A percentile compares a stretch with the other conserved stretches of the same genome.
Evolutionary conservation across 2,329 filamentous ascomycete species (phyloP).

Genomic region (Pseudocercospora musae): DNA sequence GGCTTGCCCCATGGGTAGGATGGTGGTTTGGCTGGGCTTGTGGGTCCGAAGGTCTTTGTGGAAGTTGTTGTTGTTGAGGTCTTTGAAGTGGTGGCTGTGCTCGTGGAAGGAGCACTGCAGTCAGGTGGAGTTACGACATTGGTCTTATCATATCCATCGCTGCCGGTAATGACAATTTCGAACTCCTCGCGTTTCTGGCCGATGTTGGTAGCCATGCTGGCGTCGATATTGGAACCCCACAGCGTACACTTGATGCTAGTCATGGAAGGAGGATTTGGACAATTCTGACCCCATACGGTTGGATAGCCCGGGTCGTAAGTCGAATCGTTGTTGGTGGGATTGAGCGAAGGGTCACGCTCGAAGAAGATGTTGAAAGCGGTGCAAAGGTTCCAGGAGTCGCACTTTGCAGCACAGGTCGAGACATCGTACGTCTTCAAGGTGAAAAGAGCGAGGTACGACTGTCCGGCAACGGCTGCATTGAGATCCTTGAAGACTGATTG

Average conservation of each 20-base stretch:
- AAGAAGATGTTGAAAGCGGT: slow-evolving; percentile 25
- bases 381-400: slow-evolving; percentile 23
- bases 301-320: slow-evolving; percentile 19
- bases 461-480: slow-evolving; percentile 16
- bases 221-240: slow-evolving; percentile 32
- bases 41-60: neutral
- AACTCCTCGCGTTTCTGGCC: slow-evolving; percentile 26
- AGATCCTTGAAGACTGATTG: slow-evolving; percentile 24
- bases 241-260: slow-evolving; percentile 35
- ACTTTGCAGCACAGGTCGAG: slow-evolving; percentile 22
- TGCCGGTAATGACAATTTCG: slow-evolving; percentile 28
- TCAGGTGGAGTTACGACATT: slow-evolving; percentile 13
- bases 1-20: slow-evolving; percentile 7
- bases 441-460: slow-evolving; percentile 26
- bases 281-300: slow-evolving; percentile 24
- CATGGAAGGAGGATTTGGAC: slow-evolving; percentile 29
- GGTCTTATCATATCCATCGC: slow-evolving; percentile 31
- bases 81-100: neutral
- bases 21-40: neutral
- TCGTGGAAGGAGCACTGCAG: slow-evolving; percentile 8
- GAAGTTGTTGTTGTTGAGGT: neutral
- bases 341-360: slow-evolving; percentile 26
- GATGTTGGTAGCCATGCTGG: slow-evolving; percentile 26
- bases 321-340: slow-evolving; percentile 24
- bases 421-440: slow-evolving; percentile 25